Base-by-base conservation (phyloP, 176 grass and related monocot genomes). In the Areca catechu region DNA sequence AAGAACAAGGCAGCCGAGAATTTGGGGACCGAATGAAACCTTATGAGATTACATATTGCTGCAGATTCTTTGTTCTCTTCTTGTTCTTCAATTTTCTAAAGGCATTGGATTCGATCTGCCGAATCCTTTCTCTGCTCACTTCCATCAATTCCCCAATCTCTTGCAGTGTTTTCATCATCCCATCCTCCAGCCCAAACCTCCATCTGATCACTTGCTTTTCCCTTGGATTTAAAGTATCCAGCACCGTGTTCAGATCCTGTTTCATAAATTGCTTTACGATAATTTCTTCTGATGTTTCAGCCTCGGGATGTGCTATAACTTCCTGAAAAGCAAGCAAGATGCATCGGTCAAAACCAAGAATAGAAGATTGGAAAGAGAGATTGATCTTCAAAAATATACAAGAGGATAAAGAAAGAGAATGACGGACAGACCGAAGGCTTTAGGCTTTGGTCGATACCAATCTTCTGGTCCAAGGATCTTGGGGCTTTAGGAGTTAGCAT, bases 121-220 rank as follows among this genome's bases (percentile, higher is more conserved):
- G 68, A 66, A 92, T 78, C 72, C 87, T 83, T 76, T 98, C 93
- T 66, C 93, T 77, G 66, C 87, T 98, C 67, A 92, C 79, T 50
- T 78, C 71, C 68, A 92, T 66, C 28, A 80, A 37, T 58, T 80
- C 69, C 51, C 93, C 93, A 21, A 92, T 85, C 65, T 88, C 78
- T 49, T 88, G 72, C 74, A 98, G 76, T 0, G 87, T 98, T 64
- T 77, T 75, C 53, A 59, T 60, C 79, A 78, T 77, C 5, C 87
- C 83, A 50, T 77, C 80, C 7, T 80, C 87, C 18, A 97, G 77
- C 20, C 93, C 93, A 57, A 85, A 97, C 50, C 87, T 70, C 58
- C 75, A 82, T 68, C 66, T 79, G 20, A 97, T 64, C 53, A 92
- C 83, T 62, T 68, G 72, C 52, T 71, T 80, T 74, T 92, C 87